Evolutionary conservation across 2,329 filamentous ascomycete genomes (phyloP).

Genomic region (Beauveria sp.): DNA sequence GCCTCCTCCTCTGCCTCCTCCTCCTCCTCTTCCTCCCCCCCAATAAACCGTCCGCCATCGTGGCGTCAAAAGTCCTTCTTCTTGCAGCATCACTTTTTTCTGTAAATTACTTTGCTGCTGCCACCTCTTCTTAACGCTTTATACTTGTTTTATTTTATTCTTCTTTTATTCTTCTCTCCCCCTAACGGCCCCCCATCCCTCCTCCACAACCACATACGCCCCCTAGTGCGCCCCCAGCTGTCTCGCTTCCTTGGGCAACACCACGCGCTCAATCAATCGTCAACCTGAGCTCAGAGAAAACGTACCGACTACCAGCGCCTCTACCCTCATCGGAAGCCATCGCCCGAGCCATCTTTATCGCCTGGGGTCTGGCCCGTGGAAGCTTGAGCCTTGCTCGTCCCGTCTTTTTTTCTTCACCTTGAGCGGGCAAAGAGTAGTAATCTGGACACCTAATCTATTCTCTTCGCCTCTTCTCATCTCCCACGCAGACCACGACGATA

Average conservation of each 20-base stretch:
- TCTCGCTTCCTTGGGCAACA: neutral
- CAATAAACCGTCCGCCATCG: neutral
- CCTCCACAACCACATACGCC: neutral
- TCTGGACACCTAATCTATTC: neutral
- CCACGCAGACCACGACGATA: neutral
- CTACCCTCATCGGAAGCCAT: neutral
- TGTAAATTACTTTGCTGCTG: slow-evolving; percentile 6
- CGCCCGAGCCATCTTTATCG: neutral
- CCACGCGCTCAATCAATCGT: neutral
- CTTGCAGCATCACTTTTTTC: slow-evolving; percentile 3
- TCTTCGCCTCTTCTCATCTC: neutral
- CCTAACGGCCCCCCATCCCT: neutral
- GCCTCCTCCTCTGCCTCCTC: neutral
- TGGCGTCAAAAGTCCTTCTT: slow-evolving; percentile 7
- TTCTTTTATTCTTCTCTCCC: neutral
- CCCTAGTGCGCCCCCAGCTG: neutral
- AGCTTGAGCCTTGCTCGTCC: neutral
- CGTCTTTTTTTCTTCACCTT: neutral
- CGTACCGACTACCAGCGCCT: neutral
- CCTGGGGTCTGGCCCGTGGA: neutral
- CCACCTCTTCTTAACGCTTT: neutral
- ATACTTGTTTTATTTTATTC: slow-evolving; percentile 7
- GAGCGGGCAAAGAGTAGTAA: neutral
- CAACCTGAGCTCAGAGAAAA: neutral
- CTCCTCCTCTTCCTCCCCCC: neutral